Percentiles rank a stretch among this genome's conserved stretches.
Conservation (phyloP, 768 basidiomycete species). For the Sutorius australiensis region DNA sequence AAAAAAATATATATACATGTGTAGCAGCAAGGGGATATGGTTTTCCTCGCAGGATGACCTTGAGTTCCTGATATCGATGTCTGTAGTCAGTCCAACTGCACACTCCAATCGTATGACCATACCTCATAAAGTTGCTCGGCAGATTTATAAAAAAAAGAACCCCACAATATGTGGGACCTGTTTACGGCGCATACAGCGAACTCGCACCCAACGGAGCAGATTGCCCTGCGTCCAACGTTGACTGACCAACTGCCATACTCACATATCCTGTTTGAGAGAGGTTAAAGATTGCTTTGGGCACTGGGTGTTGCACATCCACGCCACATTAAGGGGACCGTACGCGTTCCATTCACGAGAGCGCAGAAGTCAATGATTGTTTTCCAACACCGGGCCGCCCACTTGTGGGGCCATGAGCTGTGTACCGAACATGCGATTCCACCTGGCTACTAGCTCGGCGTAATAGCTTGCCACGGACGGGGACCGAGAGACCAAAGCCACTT, state of each 20-base stretch:
- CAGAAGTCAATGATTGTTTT: not conserved
- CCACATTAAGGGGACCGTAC: not conserved
- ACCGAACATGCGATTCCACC: not conserved
- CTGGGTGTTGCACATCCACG: conserved; percentile 2
- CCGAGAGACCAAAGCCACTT: not conserved
- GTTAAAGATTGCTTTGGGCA: not conserved
- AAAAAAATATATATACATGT: no score
- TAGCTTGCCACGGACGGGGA: not conserved
- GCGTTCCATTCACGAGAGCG: conserved; percentile 3
- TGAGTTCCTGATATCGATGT: no score
- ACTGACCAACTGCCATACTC: not conserved
- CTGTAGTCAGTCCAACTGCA: no score
- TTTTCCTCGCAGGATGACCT: no score
- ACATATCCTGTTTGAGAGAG: not conserved
- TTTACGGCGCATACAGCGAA: no score
- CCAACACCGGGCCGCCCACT: not conserved
- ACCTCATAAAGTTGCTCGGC: no score
- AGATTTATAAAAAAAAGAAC: no score
- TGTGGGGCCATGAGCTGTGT: not conserved
- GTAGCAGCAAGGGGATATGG: no score
- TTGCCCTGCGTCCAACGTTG: not conserved
- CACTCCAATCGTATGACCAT: no score
- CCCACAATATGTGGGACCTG: no score
- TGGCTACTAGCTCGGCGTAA: not conserved
- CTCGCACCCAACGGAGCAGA: not conserved